Base-by-base conservation (phyloP, 2,329 filamentous ascomycete genomes). In the Rhinocladiella mackenziei region DNA sequence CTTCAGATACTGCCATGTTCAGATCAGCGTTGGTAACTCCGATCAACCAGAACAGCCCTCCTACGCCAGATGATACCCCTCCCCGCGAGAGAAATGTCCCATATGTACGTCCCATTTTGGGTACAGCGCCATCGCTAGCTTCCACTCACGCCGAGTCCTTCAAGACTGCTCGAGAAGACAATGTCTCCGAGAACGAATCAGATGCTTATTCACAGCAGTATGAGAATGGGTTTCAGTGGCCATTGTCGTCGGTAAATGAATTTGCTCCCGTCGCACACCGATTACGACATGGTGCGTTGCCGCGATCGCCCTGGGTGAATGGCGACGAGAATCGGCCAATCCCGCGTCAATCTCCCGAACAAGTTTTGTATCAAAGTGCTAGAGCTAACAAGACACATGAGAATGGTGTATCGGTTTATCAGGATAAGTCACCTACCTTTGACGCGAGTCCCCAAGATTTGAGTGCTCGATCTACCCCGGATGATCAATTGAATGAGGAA, bases 11-110 rank as follows among this genome's bases (percentile, higher is more conserved):
- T 49, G 57, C 45, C 48, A 58, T 56, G 50, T 53, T 50, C 28
- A 39, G 47, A 36, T 57, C 53, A 13, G 37, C 34, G 7, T 42
- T 53, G 22, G 51, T 52, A 37, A 59, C 53, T 11, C 54, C 47
- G 13, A 50, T 44, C 28, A 57, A 56, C 45, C 55, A 51, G 50
- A 55, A 43, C 56, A 63, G 44, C 53, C 54, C 42, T 44, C 84
- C 83, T 22, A 89, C 84, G 2, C 85, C 84, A 23, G 84, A 88
- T 64, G 76, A 84, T 33, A 89, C 84, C 11, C 85, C 84, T 39
- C 84, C 84, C 25, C 75, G 79, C 48, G 54, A 58, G 22, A 53
- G 58, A 17, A 58, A 62, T n/a, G 54, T 55, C 4, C 53, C 57
- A 43, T 62, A 59, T 42, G 55, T 75, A 13, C 60, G 63, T 13